A percentile compares a stretch with the other conserved stretches of the same genome.
Conservation (phyloP, 2,329 filamentous ascomycete genomes). For the Albifimbria verrucaria region DNA sequence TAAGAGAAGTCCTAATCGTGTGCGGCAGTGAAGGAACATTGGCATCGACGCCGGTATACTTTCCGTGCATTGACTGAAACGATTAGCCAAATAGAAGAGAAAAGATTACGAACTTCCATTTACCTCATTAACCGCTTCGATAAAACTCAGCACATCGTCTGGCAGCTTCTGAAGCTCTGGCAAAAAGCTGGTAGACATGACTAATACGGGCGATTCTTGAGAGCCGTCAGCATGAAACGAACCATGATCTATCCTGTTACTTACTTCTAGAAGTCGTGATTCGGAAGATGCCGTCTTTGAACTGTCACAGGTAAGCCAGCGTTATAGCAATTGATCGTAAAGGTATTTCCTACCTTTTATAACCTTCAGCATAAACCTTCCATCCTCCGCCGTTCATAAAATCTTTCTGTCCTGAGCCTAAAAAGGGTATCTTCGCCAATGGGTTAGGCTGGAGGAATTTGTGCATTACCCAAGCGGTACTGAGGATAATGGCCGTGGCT, state of each 20-base stretch:
- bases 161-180: not conserved
- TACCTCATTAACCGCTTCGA: not conserved
- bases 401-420: not conserved
- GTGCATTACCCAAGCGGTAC: not conserved
- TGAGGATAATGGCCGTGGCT: not conserved
- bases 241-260: not conserved
- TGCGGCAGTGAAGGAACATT: not conserved
- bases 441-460: not conserved
- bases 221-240: not conserved
- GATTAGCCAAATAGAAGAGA: not conserved
- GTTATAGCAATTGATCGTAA: not conserved
- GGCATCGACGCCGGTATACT: not conserved
- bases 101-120: not conserved
- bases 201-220: not conserved
- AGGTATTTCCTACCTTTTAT: not conserved
- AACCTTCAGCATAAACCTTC: not conserved
- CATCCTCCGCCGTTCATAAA: not conserved
- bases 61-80: not conserved
- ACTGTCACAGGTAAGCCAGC: not conserved
- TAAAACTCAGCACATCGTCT: not conserved
- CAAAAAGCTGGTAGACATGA: not conserved
- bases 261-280: not conserved
- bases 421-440: not conserved
- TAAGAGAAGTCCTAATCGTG: not conserved
- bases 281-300: not conserved